Evolutionary conservation across 2,329 filamentous ascomycete genomes (phyloP).

Genomic region (Gnomoniopsis smithogilvyi): DNA sequence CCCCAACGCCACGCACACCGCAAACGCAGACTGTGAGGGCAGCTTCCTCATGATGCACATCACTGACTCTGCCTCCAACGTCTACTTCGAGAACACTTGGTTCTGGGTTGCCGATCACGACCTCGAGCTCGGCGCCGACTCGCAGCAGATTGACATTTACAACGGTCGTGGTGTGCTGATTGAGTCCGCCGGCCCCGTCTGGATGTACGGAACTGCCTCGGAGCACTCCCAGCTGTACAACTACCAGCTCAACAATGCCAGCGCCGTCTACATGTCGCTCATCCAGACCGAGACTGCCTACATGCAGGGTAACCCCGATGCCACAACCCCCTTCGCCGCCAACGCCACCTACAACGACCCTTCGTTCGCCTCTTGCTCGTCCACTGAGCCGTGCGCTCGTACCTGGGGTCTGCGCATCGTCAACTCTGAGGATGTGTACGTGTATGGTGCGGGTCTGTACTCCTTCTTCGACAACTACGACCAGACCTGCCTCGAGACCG

Average conservation of each 20-base stretch:
- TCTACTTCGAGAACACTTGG: slow-evolving; percentile 87
- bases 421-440: slow-evolving; percentile 62
- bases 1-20: slow-evolving; percentile 56
- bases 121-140: slow-evolving; percentile 67
- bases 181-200: slow-evolving; percentile 73
- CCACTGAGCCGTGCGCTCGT: slow-evolving; percentile 58
- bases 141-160: slow-evolving; percentile 74
- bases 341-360: slow-evolving; percentile 63
- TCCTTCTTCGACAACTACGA: slow-evolving; percentile 81
- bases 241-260: slow-evolving; percentile 77
- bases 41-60: slow-evolving; percentile 70
- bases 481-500: slow-evolving; percentile 63
- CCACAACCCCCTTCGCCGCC: slow-evolving; percentile 60
- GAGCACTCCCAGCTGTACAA: slow-evolving; percentile 72
- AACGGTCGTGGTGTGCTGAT: slow-evolving; percentile 81
- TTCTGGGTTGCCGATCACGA: slow-evolving; percentile 91
- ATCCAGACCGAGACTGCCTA: slow-evolving; percentile 91
- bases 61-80: slow-evolving; percentile 53
- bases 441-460: slow-evolving; percentile 75
- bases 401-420: slow-evolving; percentile 73
- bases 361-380: slow-evolving; percentile 59
- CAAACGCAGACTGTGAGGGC: slow-evolving; percentile 68
- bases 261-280: slow-evolving; percentile 75
- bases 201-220: slow-evolving; percentile 75
- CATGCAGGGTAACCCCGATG: slow-evolving; percentile 79